Percentiles rank a stretch among this genome's conserved stretches.
Conservation (phyloP, 2,329 filamentous ascomycete species). For the Alternaria sp. region DNA sequence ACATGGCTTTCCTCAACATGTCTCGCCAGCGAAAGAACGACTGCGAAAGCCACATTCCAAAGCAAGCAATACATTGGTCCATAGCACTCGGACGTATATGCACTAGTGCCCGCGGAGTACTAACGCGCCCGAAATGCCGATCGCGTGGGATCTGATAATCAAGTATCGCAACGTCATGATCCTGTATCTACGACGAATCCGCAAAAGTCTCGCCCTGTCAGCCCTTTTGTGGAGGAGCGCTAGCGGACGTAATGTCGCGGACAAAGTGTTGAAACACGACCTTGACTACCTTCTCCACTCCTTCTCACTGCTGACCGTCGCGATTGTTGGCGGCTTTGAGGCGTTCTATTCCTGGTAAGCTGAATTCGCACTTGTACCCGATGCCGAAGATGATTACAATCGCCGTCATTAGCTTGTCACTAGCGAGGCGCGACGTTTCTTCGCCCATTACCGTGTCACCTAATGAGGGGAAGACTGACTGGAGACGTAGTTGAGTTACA, state of each 20-base stretch:
- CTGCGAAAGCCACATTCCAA: background rate
- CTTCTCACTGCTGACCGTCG: background rate
- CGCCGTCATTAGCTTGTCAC: slow-evolving; percentile 1
- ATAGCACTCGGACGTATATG: background rate
- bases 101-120: slow-evolving; percentile 7
- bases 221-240: background rate
- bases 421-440: slow-evolving; percentile 3
- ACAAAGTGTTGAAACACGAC: slow-evolving; percentile 8
- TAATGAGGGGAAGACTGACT: slow-evolving; percentile 15
- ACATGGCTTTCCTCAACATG: background rate
- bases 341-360: slow-evolving; percentile 36
- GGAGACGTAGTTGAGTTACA: slow-evolving; percentile 17
- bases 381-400: slow-evolving; percentile 21
- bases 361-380: slow-evolving; percentile 15
- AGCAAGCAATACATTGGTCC: background rate
- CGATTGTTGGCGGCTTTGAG: slow-evolving; percentile 12
- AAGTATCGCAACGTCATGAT: slow-evolving; percentile 30
- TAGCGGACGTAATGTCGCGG: slow-evolving; percentile 31
- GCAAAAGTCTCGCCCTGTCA: slow-evolving; percentile 10
- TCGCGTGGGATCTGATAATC: slow-evolving; percentile 9
- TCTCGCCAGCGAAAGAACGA: background rate
- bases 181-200: slow-evolving; percentile 11
- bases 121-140: slow-evolving; percentile 4
- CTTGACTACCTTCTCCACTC: background rate
- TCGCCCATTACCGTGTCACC: background rate